These are phyloP conservation scores for Perkinsus olseni DNA, from an alignment of 169 alveolate genomes.

Conservation along the genomic window DNA sequence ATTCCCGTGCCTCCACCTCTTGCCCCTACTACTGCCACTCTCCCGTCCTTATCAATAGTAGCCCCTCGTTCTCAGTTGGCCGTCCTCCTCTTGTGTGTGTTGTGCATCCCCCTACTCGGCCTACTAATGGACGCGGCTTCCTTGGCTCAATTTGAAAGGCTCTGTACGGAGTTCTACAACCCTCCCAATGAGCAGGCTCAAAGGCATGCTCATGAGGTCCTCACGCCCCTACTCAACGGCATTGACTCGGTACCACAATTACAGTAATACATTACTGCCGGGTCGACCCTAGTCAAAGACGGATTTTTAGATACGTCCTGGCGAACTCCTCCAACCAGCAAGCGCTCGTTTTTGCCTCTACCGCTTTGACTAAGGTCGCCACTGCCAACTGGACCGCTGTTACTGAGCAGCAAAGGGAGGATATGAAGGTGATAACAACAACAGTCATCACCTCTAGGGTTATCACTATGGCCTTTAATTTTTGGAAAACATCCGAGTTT, in stretches of 20 bases:
- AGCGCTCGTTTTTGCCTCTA: constrained; percentile 67
- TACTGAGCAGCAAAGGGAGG: neutral
- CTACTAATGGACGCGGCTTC: neutral
- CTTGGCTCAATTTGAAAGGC: neutral
- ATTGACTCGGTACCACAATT: neutral
- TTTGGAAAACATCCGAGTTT: too few relatives aligned
- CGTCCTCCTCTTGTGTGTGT: neutral
- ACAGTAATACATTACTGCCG: too few relatives aligned
- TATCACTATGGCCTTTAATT: too few relatives aligned
- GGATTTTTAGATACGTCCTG: constrained; percentile 40
- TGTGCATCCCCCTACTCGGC: neutral
- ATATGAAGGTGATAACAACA: neutral
- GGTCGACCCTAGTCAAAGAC: neutral
- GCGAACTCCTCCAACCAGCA: constrained; percentile 69
- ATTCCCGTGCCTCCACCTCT: too few relatives aligned
- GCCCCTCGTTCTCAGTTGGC: neutral
- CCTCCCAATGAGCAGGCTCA: neutral
- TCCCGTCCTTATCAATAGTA: too few relatives aligned
- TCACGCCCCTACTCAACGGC: constrained; percentile 19
- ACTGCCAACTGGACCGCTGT: neutral
- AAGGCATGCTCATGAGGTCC: constrained; percentile 35
- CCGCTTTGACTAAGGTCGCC: constrained; percentile 58
- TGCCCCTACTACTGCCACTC: too few relatives aligned
- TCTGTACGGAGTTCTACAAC: neutral
- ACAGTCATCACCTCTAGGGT: too few relatives aligned